Conservation (phyloP, 2,329 filamentous ascomycete genomes). For the Amphichorda felina region DNA sequence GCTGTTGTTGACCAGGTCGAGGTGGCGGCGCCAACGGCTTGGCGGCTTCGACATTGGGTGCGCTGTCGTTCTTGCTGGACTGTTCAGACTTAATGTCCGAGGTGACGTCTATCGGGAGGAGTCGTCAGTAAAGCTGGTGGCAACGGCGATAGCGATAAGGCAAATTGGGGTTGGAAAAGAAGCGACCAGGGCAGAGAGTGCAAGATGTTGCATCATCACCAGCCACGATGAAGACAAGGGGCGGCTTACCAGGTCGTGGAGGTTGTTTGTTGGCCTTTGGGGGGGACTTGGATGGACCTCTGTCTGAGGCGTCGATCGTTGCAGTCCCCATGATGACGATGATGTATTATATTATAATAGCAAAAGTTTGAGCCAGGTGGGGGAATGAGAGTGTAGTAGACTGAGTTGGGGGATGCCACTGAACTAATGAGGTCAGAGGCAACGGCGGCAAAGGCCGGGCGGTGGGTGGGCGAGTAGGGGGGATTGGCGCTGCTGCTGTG, state of each 20-base stretch:
- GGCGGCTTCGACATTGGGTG: constrained; percentile 44
- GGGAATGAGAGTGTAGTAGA: constrained; percentile 9
- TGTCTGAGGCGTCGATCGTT: constrained; percentile 23
- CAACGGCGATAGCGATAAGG: neutral
- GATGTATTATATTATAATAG: constrained; percentile 26
- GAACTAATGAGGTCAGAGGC: constrained; percentile 7
- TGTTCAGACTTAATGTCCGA: constrained; percentile 34
- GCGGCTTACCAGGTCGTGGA: constrained; percentile 29
- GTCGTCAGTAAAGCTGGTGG: constrained; percentile 2
- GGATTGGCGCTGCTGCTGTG: neutral
- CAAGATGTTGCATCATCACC: neutral
- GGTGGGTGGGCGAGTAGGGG: neutral
- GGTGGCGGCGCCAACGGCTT: constrained; percentile 62
- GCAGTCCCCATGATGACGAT: constrained; percentile 39
- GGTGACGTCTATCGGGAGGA: constrained; percentile 22
- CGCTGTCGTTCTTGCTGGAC: constrained; percentile 33
- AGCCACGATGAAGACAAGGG: neutral
- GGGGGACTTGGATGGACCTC: constrained; percentile 35
- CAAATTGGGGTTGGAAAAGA: neutral
- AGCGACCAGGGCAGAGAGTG: neutral
- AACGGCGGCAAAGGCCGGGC: neutral
- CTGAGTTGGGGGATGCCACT: constrained; percentile 5
- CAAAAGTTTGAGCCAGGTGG: constrained; percentile 9
- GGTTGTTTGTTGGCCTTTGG: constrained; percentile 30
- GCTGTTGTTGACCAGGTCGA: constrained; percentile 45